A percentile compares a stretch with the other conserved stretches of the same genome.
These are phyloP conservation scores for Tulasnella sp. DNA, from an alignment of 768 basidiomycete genomes.

Conservation along the genomic window DNA sequence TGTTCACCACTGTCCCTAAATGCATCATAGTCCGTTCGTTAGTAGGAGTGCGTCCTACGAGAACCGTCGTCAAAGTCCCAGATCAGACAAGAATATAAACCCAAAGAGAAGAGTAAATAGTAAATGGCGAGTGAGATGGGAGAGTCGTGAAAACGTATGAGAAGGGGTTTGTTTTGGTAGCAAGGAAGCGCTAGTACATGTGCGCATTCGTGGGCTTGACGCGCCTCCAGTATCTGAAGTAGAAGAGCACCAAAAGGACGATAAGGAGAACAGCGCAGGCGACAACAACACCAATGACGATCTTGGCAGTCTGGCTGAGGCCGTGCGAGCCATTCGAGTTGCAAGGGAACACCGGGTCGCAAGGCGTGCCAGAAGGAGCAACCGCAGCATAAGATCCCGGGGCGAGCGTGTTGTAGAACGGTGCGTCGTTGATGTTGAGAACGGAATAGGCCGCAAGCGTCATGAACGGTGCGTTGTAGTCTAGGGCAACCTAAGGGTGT, in stretches of 20 bases:
- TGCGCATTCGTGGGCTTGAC: not conserved
- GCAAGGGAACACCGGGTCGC: conserved; percentile 54
- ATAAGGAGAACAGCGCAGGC: conserved; percentile 49
- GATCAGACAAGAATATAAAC: no score
- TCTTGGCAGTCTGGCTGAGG: conserved; percentile 47
- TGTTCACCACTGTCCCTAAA: no score
- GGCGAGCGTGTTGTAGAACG: conserved; percentile 56
- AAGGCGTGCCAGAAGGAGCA: conserved; percentile 57
- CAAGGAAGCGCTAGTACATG: conserved; percentile 14
- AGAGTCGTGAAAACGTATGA: not conserved
- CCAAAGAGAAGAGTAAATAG: not conserved
- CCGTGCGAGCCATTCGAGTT: conserved; percentile 4
- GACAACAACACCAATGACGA: conserved; percentile 59
- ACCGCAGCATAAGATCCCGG: conserved; percentile 49
- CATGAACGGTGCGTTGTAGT: conserved; percentile 85
- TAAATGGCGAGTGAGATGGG: not conserved
- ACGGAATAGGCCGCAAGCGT: conserved; percentile 70
- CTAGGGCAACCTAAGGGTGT: conserved; percentile 53
- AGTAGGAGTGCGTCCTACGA: no score
- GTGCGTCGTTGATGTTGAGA: conserved; percentile 43
- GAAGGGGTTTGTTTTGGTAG: not conserved
- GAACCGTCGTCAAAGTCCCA: no score
- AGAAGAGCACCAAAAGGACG: conserved; percentile 26
- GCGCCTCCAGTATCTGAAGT: not conserved
- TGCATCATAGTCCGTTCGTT: no score